Base-by-base conservation (phyloP, 768 basidiomycete genomes). In the Trametes maxima region DNA sequence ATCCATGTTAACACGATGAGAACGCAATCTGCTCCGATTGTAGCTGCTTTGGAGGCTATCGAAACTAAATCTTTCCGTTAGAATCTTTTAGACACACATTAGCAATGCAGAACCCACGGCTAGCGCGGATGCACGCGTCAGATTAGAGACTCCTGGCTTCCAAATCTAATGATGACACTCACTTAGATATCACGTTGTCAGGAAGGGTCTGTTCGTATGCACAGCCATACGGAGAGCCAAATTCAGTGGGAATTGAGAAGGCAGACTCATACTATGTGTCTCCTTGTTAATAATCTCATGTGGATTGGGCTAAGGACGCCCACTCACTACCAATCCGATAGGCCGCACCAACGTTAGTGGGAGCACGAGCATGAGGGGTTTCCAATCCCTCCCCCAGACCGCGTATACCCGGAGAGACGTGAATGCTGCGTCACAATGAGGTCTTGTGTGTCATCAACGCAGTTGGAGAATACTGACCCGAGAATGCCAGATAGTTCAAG, bases 331-430 rank as follows among this genome's bases (percentile, higher is more conserved):
- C 2, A 50, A 22, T 3, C 56, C 19, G 16, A 58, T 42, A n/a
- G 60, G 57, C 39, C 28, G 57, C 0, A 62, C 39, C 8, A 68
- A 19, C 0, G 51, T 49, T 12, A 66, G n/a, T 0, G 56, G 56
- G 2, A 65, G 22, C 33, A 68, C 57, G 21, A 60, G 1, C 2
- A 66, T 3, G 6, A 63, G 44, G 1, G 65, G 65, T 21, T 40
- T 62, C 67, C 65, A 66, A 21, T 66, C 63, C 16, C 52, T 45
- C 2, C 62, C 62, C 58, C 63, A 66, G 1, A 68, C 60, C 0
- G 45, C 67, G 33, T 60, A 66, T 4, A 68, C 52, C 2, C 67
- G 57, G 16, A 68, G 49, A 7, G 43, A 24, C 7, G 51, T 47
- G 37, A 59, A 59, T 1, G 51, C 44, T 54, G 36, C 3, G 14